These are phyloP conservation scores for Fusarium domesticum DNA, from an alignment of 2,329 filamentous ascomycete species.

Conservation along the genomic window DNA sequence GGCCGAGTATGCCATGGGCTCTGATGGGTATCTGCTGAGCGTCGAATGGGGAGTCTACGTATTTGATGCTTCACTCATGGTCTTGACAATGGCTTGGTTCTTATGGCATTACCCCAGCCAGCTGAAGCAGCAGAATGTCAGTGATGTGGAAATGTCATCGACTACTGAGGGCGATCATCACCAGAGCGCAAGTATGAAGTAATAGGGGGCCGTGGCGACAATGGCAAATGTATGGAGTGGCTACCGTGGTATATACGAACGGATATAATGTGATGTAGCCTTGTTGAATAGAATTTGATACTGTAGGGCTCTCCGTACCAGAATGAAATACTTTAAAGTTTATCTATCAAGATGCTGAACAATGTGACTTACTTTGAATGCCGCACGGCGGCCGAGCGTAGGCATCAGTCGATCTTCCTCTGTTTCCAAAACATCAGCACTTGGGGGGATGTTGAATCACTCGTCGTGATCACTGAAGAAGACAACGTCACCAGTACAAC, in stretches of 20 bases:
- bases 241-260: too few species aligned
- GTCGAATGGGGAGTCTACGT: slow-evolving; percentile 10
- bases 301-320: too few species aligned
- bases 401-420: background rate
- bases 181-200: background rate
- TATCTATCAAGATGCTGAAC: background rate
- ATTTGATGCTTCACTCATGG: slow-evolving; percentile 11
- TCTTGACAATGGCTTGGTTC: slow-evolving; percentile 10
- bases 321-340: too few species aligned
- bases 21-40: slow-evolving; percentile 4
- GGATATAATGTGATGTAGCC: too few species aligned
- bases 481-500: background rate
- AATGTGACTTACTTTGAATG: background rate
- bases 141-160: background rate
- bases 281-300: too few species aligned
- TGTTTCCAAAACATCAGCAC: background rate
- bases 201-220: background rate
- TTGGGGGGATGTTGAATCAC: background rate
- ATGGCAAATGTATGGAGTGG: too few species aligned
- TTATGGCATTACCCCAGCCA: slow-evolving; percentile 8
- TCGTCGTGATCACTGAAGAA: background rate
- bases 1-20: slow-evolving; percentile 8
- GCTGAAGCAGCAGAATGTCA: background rate
- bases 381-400: background rate
- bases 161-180: background rate